Conservation (phyloP, 176 grass and related monocot species). For the Cocos nucifera region DNA sequence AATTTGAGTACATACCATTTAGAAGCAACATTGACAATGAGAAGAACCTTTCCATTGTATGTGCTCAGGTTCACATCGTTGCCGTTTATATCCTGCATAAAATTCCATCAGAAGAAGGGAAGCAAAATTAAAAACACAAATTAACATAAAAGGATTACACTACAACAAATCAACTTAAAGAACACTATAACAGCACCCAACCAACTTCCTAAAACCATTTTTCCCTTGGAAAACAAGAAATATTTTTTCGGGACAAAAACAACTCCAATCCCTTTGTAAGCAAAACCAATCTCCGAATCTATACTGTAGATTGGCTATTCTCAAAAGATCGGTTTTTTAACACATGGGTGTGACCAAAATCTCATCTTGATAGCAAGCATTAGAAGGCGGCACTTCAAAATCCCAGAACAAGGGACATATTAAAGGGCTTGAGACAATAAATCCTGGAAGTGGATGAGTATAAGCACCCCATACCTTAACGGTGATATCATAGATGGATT, state of each 20-base stretch:
- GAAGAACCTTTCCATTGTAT: slow-evolving; percentile 58
- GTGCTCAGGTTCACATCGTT: slow-evolving; percentile 38
- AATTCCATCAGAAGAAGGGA: not conserved
- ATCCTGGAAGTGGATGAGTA: not conserved
- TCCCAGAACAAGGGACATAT: no score
- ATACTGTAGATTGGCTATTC: no score
- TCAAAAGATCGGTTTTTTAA: no score
- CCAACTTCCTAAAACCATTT: no score
- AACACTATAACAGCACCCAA: no score
- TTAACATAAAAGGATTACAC: not conserved
- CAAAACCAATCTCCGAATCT: no score
- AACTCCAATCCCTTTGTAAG: no score
- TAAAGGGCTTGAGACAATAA: no score
- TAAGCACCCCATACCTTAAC: slow-evolving; percentile 31
- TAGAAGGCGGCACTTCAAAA: no score
- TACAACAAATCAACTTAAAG: not conserved
- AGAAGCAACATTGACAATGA: slow-evolving; percentile 71
- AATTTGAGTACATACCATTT: slow-evolving; percentile 34
- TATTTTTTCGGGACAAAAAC: not conserved
- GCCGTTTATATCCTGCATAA: slow-evolving; percentile 35
- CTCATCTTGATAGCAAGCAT: no score
- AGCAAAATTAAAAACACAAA: not conserved
- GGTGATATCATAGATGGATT: slow-evolving; percentile 38
- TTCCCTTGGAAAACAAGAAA: no score
- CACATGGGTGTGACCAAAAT: no score